Percentiles rank a stretch among this genome's conserved stretches.
These are phyloP conservation scores for Chaetomium olivaceum DNA, from an alignment of 2,329 filamentous ascomycete species.

Conservation along the genomic window DNA sequence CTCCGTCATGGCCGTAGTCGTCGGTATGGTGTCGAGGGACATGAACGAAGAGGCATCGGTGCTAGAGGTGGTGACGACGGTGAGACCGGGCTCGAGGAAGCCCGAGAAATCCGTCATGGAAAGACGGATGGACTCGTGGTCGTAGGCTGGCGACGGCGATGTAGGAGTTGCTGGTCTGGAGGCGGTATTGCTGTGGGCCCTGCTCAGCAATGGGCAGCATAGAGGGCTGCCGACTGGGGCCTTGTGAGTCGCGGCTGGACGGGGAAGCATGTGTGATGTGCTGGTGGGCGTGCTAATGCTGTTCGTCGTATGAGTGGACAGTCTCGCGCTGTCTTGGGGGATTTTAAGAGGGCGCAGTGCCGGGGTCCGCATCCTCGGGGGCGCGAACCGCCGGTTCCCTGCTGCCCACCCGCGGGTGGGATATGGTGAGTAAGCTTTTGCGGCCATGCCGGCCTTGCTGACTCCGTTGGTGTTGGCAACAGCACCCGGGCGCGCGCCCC, in stretches of 20 bases:
- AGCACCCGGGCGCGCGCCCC: conserved; percentile 33
- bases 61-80: conserved; percentile 14
- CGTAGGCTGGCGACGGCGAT: not conserved
- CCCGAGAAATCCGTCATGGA: conserved; percentile 31
- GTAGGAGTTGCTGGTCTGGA: not conserved
- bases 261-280: conserved; percentile 16
- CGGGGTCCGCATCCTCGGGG: conserved; percentile 23
- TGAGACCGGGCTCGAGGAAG: conserved; percentile 27
- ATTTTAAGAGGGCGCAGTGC: conserved; percentile 34
- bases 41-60: conserved; percentile 23
- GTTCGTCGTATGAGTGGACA: conserved; percentile 29
- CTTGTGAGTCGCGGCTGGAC: not conserved
- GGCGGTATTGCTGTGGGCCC: not conserved
- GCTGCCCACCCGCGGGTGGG: conserved; percentile 20
- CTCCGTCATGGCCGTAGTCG: conserved; percentile 5
- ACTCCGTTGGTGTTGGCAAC: conserved; percentile 35
- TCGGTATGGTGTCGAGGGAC: conserved; percentile 18
- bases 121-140: conserved; percentile 14
- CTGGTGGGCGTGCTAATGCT: conserved; percentile 17
- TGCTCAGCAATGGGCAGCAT: not conserved
- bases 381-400: conserved; percentile 27
- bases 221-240: not conserved
- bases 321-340: conserved; percentile 29
- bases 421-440: conserved; percentile 44
- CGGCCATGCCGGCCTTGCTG: conserved; percentile 50